Conservation (phyloP, 345 rosid species). For the Triadica sebifera region DNA sequence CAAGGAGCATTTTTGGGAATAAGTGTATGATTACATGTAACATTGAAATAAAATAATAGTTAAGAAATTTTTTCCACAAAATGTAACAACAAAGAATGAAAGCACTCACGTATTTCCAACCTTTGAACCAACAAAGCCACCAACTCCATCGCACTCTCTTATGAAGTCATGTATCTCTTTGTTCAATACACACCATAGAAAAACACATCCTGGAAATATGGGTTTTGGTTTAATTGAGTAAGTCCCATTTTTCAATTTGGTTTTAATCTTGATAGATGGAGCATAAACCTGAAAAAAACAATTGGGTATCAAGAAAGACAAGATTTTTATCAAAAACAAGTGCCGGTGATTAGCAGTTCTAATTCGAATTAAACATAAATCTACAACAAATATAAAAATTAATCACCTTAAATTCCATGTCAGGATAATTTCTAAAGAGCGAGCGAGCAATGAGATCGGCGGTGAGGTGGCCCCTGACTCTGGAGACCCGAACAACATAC, state of each 20-base stretch:
- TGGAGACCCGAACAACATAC: constrained; percentile 70
- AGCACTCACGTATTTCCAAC: constrained; percentile 77
- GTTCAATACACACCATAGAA: constrained; percentile 70
- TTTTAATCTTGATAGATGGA: constrained; percentile 66
- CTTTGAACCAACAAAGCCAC: constrained; percentile 77
- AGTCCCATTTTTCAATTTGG: constrained; percentile 64
- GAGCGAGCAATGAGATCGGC: constrained; percentile 58
- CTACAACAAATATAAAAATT: background rate
- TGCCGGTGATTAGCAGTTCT: no score
- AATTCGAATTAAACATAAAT: background rate
- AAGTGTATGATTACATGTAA: background rate
- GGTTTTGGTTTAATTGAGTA: constrained; percentile 59
- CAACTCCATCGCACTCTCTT: constrained; percentile 66
- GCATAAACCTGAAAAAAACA: constrained; percentile 62
- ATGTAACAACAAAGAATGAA: constrained; percentile 3
- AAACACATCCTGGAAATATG: constrained; percentile 74
- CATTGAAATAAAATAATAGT: background rate
- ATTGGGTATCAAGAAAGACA: background rate
- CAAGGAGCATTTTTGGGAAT: background rate
- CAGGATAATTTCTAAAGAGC: constrained; percentile 55
- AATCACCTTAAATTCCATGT: constrained; percentile 61
- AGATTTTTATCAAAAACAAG: background rate
- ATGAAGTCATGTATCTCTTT: constrained; percentile 78
- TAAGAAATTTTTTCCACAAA: background rate
- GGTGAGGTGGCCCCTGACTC: constrained; percentile 55